Percentiles rank a stretch among this genome's conserved stretches.
phyloP scores from a whole-genome alignment of 345 rosid species.

The Populus davidiana region DNA sequence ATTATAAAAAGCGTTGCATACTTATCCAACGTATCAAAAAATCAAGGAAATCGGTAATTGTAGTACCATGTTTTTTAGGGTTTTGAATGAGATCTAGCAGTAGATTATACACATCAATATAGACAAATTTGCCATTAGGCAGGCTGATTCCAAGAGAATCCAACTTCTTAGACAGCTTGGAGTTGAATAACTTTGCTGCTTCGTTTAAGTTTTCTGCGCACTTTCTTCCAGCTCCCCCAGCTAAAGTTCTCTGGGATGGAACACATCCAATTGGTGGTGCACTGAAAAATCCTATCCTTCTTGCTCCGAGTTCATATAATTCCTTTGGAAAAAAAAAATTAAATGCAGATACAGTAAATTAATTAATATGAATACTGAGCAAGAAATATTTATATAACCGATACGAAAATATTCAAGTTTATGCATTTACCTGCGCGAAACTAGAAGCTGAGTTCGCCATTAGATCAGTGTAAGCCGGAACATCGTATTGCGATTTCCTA shows the following conservation, averaged over 20 bases:
- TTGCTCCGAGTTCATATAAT: slow-evolving; percentile 42
- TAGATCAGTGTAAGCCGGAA: slow-evolving; percentile 37
- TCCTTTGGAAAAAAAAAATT: slow-evolving; percentile 27
- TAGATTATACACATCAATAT: slow-evolving; percentile 51
- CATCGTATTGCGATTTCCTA: slow-evolving; percentile 29
- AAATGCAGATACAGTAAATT: background rate
- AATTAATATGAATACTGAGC: background rate
- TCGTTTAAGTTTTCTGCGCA: slow-evolving; percentile 36
- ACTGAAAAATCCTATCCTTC: slow-evolving; percentile 40
- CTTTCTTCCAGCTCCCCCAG: slow-evolving; percentile 22
- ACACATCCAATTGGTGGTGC: slow-evolving; percentile 59
- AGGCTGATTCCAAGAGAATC: slow-evolving; percentile 31
- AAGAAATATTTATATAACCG: background rate
- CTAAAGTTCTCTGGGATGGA: slow-evolving; percentile 40
- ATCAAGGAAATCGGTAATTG: background rate
- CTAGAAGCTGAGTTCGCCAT: slow-evolving; percentile 28
- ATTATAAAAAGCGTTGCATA: background rate
- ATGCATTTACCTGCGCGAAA: slow-evolving; percentile 35
- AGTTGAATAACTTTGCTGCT: slow-evolving; percentile 44
- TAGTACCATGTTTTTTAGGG: slow-evolving; percentile 52
- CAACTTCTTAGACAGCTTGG: slow-evolving; percentile 29
- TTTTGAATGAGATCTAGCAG: slow-evolving; percentile 47
- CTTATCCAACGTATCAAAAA: background rate
- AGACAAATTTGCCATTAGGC: slow-evolving; percentile 31
- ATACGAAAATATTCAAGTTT: background rate